These are phyloP conservation scores for Draba incana DNA, from an alignment of 345 rosid genomes.

Conservation along the genomic window DNA sequence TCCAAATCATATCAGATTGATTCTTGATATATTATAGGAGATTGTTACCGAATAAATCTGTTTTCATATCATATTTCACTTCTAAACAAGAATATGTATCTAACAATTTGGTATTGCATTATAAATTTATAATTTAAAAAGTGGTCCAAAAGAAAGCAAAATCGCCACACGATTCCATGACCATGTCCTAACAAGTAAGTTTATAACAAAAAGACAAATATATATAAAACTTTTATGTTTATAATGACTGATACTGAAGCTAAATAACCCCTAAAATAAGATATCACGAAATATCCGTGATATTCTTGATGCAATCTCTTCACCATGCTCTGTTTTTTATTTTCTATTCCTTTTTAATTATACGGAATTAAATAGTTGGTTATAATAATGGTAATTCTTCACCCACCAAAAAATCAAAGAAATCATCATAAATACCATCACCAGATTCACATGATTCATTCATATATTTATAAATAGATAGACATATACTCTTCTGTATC, in stretches of 20 bases:
- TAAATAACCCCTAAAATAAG: slow-evolving; percentile 48
- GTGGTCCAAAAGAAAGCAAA: slow-evolving; percentile 37
- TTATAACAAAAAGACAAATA: slow-evolving; percentile 26
- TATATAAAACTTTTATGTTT: slow-evolving; percentile 21
- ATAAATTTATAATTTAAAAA: neutral
- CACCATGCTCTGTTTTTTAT: slow-evolving; percentile 9
- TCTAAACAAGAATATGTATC: slow-evolving; percentile 7
- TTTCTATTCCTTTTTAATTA: neutral
- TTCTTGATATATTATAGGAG: slow-evolving; percentile 26
- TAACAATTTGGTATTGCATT: slow-evolving; percentile 1
- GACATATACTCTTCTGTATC: slow-evolving; percentile 14
- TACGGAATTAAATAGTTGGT: slow-evolving; percentile 27
- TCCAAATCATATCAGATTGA: slow-evolving; percentile 27
- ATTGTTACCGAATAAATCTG: slow-evolving; percentile 30
- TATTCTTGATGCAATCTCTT: slow-evolving; percentile 46
- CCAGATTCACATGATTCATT: slow-evolving; percentile 43
- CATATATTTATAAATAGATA: neutral
- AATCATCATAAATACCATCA: slow-evolving; percentile 41
- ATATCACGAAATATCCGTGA: slow-evolving; percentile 77
- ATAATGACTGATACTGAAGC: slow-evolving; percentile 48
- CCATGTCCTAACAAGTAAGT: slow-evolving; percentile 37
- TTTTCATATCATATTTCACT: slow-evolving; percentile 22
- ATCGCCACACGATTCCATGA: slow-evolving; percentile 31
- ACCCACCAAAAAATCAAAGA: slow-evolving; percentile 23
- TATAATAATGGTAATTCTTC: slow-evolving; percentile 26